Conservation (phyloP, 1,284 basidiomycete species). For the Heterobasidion occidentale region DNA sequence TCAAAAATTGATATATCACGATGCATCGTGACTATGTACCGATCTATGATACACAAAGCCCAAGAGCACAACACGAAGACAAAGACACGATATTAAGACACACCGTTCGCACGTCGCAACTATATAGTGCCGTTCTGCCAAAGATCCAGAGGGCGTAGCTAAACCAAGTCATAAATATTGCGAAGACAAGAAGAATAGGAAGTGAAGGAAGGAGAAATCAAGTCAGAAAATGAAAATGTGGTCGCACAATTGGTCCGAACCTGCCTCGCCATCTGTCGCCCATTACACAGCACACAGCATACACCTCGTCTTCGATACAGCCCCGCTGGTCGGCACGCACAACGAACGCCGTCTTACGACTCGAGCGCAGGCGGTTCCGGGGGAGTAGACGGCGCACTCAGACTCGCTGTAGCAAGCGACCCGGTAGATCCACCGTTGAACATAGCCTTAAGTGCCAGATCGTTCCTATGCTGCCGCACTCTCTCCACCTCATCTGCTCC, state of each 20-base stretch:
- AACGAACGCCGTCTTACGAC: neutral
- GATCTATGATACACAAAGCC: neutral
- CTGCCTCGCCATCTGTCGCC: too few species aligned
- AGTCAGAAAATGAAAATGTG: too few species aligned
- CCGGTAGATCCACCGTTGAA: slow-evolving; percentile 32
- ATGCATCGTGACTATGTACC: neutral
- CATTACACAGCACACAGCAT: too few species aligned
- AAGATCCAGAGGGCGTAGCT: too few species aligned
- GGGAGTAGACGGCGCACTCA: neutral
- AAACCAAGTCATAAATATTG: too few species aligned
- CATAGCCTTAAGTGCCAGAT: slow-evolving; percentile 83
- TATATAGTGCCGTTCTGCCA: too few species aligned
- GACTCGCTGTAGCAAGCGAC: neutral
- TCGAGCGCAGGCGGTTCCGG: neutral
- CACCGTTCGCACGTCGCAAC: neutral
- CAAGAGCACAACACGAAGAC: neutral
- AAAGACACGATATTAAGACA: neutral
- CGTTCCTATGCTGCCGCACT: slow-evolving; percentile 75
- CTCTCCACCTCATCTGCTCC: slow-evolving; percentile 89
- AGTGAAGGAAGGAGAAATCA: too few species aligned
- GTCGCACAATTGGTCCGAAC: too few species aligned
- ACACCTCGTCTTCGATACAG: too few species aligned
- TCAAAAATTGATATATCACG: too few species aligned
- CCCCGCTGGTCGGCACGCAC: neutral
- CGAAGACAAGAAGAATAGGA: too few species aligned